A percentile compares a stretch with the other conserved stretches of the same genome.
Evolutionary conservation across 1,284 basidiomycete species (phyloP).

Genomic region (Apiotrichum mycotoxinovorans): DNA sequence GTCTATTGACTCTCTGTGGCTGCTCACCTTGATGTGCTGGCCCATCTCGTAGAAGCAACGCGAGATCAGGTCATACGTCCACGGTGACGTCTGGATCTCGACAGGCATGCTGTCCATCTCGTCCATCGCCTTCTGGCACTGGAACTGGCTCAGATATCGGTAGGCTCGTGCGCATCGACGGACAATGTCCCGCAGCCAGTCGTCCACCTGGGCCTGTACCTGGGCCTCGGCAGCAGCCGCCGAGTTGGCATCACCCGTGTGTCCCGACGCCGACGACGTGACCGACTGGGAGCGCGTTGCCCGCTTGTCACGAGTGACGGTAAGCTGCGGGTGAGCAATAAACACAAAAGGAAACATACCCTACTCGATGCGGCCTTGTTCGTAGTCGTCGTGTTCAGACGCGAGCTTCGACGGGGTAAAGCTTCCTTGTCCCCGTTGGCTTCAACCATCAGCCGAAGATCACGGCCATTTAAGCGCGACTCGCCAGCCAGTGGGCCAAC

Average conservation of each 20-base stretch:
- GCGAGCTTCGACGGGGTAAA: constrained; percentile 35
- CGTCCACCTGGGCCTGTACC: constrained; percentile 70
- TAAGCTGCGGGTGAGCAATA: neutral
- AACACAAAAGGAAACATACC: no score
- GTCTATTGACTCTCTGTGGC: no score
- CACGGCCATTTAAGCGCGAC: constrained; percentile 25
- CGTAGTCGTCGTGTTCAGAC: constrained; percentile 29
- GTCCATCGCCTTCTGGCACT: constrained; percentile 67
- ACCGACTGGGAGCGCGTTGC: constrained; percentile 35
- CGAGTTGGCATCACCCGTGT: constrained; percentile 55
- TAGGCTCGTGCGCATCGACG: constrained; percentile 74
- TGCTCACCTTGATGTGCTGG: constrained; percentile 74
- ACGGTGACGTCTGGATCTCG: constrained; percentile 67
- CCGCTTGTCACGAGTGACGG: constrained; percentile 24
- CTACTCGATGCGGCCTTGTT: constrained; percentile 18
- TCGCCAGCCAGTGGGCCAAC: constrained; percentile 13
- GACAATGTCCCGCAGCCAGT: constrained; percentile 75
- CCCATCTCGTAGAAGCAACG: constrained; percentile 80
- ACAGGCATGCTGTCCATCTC: constrained; percentile 73
- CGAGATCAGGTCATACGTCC: constrained; percentile 75
- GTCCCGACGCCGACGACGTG: constrained; percentile 59
- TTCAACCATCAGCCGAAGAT: constrained; percentile 29
- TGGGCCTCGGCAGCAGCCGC: constrained; percentile 64
- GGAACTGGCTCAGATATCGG: constrained; percentile 67
- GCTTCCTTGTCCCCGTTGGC: constrained; percentile 31